Percentiles rank a stretch among this genome's conserved stretches.
phyloP scores from a whole-genome alignment of 106 monocot genomes.

The Platanthera zijinensis region DNA sequence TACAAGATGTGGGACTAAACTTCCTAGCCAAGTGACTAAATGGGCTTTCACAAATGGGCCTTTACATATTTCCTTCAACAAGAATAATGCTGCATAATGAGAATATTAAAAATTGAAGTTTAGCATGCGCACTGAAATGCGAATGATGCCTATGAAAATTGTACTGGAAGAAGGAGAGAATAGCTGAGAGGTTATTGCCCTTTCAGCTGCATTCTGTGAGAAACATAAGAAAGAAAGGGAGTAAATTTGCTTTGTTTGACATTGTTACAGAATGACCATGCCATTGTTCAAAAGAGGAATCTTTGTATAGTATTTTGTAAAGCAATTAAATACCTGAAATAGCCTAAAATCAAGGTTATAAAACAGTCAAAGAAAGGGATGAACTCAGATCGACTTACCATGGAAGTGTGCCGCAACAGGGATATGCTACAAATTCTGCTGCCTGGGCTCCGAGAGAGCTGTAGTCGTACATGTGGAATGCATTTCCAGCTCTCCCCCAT shows the following conservation, averaged over 20 bases:
- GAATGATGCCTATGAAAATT: not conserved
- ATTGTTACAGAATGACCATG: not conserved
- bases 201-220: not conserved
- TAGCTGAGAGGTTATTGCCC: not conserved
- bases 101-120: too few species aligned
- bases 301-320: not conserved
- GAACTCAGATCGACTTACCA: slow-evolving; percentile 19
- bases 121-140: not conserved
- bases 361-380: not conserved
- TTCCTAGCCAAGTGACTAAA: too few species aligned
- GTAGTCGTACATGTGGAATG: slow-evolving; percentile 68
- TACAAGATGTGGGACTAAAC: too few species aligned
- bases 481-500: slow-evolving; percentile 83
- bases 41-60: too few species aligned
- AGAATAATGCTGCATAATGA: too few species aligned
- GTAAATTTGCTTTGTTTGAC: not conserved
- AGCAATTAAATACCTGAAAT: not conserved
- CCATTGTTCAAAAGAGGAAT: not conserved
- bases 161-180: not conserved
- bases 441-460: slow-evolving; percentile 28
- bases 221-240: not conserved
- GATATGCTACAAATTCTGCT: slow-evolving; percentile 28
- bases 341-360: not conserved
- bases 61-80: too few species aligned
- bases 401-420: slow-evolving; percentile 54